phyloP scores from a whole-genome alignment of 2,329 filamentous ascomycete genomes.

The Rhinocladiella mackenziei region DNA sequence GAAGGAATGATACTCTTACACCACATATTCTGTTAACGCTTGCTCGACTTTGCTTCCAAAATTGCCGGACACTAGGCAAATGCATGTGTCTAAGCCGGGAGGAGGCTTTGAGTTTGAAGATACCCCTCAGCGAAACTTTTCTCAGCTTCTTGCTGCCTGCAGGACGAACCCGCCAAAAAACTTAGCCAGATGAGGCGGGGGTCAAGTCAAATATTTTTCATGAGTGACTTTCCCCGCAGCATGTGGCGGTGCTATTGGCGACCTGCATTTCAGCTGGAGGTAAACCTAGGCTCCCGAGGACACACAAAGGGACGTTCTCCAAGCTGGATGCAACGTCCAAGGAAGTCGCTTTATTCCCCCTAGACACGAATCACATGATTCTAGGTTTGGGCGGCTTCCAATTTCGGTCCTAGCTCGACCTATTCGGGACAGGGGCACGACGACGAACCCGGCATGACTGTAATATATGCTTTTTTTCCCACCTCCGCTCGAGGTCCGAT shows the following conservation, averaged over 20 bases:
- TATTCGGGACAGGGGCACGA: too few relatives aligned
- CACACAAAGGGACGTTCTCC: too few relatives aligned
- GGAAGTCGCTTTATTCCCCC: too few relatives aligned
- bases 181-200: slow-evolving; percentile 2
- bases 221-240: slow-evolving; percentile 2
- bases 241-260: slow-evolving; percentile 9
- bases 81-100: background rate
- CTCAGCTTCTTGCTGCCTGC: background rate
- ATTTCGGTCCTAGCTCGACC: too few relatives aligned
- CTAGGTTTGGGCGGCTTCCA: too few relatives aligned
- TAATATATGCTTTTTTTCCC: too few relatives aligned
- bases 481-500: too few relatives aligned
- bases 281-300: too few relatives aligned
- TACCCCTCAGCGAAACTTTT: slow-evolving; percentile 8
- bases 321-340: too few relatives aligned
- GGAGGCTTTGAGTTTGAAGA: slow-evolving; percentile 4
- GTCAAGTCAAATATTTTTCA: background rate
- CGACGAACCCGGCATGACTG: too few relatives aligned
- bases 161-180: background rate
- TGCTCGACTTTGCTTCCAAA: background rate
- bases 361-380: too few relatives aligned
- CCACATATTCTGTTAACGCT: background rate
- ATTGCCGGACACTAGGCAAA: background rate
- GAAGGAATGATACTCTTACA: background rate
- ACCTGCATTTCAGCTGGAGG: too few relatives aligned